Percentiles rank a stretch among this genome's conserved stretches.
Conservation (phyloP, 2,329 filamentous ascomycete species). For the Zasmidium angulare region DNA sequence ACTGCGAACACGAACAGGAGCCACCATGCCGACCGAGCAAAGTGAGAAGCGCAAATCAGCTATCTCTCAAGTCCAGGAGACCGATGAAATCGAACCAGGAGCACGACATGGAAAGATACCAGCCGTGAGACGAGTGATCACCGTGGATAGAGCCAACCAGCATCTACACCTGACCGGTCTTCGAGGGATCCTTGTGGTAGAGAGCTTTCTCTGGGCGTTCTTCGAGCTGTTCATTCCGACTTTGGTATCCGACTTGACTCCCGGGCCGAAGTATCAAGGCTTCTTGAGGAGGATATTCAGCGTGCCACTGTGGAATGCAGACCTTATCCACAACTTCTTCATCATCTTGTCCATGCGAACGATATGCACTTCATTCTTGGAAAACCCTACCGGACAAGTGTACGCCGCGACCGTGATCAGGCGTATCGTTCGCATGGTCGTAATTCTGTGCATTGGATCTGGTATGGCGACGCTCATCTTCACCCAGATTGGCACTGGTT, state of each 20-base stretch:
- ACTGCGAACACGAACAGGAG: too few species aligned
- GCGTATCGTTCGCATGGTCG: slow-evolving; percentile 43
- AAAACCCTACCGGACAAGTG: slow-evolving; percentile 34
- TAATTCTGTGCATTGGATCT: slow-evolving; percentile 43
- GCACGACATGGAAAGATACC: neutral
- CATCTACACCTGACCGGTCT: slow-evolving; percentile 44
- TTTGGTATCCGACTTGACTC: slow-evolving; percentile 39
- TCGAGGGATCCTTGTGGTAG: slow-evolving; percentile 44
- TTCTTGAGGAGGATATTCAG: slow-evolving; percentile 47
- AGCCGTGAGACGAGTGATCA: neutral
- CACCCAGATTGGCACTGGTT: slow-evolving; percentile 31
- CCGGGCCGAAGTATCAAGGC: slow-evolving; percentile 42
- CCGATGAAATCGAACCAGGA: neutral
- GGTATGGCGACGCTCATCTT: slow-evolving; percentile 42
- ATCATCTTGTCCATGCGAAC: slow-evolving; percentile 48
- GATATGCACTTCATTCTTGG: slow-evolving; percentile 45
- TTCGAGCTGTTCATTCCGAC: slow-evolving; percentile 47
- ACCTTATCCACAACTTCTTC: slow-evolving; percentile 47
- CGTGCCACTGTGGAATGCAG: slow-evolving; percentile 48
- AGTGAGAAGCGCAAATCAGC: neutral
- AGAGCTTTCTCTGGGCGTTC: slow-evolving; percentile 48
- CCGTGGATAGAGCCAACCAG: slow-evolving; percentile 9
- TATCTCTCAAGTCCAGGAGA: neutral
- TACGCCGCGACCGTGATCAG: slow-evolving; percentile 45
- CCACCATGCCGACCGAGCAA: neutral